Evolutionary conservation across 345 rosid genomes (phyloP).

Genomic region (Salix caprea): DNA sequence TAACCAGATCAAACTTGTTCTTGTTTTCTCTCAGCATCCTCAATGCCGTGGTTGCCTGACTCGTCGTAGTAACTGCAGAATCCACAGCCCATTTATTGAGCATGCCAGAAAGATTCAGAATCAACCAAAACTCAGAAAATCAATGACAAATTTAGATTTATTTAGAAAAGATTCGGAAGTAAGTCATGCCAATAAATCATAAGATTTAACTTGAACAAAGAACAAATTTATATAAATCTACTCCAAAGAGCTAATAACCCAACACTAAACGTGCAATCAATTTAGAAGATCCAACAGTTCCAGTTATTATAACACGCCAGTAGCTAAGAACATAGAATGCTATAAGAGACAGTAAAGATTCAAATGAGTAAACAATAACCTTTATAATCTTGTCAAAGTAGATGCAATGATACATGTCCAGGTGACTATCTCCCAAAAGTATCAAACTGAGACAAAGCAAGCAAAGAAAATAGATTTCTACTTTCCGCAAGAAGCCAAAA

Average conservation of each 20-base stretch:
- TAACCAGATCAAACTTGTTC: conserved; percentile 67
- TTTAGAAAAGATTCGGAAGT: too few species aligned
- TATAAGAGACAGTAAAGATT: neutral
- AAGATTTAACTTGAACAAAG: too few species aligned
- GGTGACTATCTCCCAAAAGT: conserved; percentile 11
- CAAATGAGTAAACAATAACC: neutral
- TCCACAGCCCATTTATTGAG: conserved; percentile 9
- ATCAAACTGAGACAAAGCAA: conserved; percentile 8
- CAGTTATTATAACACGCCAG: neutral
- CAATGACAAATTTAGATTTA: neutral
- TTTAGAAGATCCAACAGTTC: conserved; percentile 6
- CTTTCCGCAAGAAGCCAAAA: neutral
- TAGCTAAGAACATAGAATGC: conserved; percentile 3
- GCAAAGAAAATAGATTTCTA: neutral
- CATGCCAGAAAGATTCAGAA: neutral
- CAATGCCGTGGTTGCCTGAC: conserved; percentile 53
- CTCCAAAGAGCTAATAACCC: too few species aligned
- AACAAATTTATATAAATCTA: too few species aligned
- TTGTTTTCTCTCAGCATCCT: conserved; percentile 62
- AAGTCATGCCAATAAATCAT: too few species aligned
- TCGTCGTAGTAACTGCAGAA: conserved; percentile 62
- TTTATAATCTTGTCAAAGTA: conserved; percentile 13
- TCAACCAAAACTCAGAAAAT: neutral
- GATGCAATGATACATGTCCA: neutral
- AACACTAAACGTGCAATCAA: too few species aligned